A percentile compares a stretch with the other conserved stretches of the same genome.
Conservation (phyloP, 148 eudicot genomes). For the Silene conica region DNA sequence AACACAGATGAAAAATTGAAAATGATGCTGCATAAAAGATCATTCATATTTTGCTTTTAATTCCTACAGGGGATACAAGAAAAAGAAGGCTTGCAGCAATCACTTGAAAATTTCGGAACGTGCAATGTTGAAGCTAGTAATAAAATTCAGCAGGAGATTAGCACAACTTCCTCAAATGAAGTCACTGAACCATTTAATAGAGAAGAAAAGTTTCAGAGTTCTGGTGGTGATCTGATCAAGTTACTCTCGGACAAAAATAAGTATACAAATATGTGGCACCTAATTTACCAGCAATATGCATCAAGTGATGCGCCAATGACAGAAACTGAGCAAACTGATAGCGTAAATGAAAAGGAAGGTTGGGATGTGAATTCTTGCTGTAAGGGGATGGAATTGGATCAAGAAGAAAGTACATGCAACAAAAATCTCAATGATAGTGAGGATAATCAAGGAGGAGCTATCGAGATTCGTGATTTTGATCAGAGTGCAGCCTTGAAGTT, state of each 20-base stretch:
- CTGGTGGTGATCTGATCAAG: slow-evolving; percentile 22
- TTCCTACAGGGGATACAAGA: slow-evolving; percentile 18
- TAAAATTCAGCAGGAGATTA: slow-evolving; percentile 15
- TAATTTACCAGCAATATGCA: slow-evolving; percentile 62
- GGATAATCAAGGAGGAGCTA: slow-evolving; percentile 7
- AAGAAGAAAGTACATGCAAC: slow-evolving; percentile 9
- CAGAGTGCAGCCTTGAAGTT: slow-evolving; percentile 35
- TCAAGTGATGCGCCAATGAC: slow-evolving; percentile 33
- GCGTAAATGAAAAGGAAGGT: slow-evolving; percentile 20
- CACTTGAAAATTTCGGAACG: not conserved
- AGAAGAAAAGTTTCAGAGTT: slow-evolving; percentile 13
- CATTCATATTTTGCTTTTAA: not conserved
- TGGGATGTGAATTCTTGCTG: slow-evolving; percentile 22
- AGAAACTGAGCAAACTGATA: slow-evolving; percentile 15
- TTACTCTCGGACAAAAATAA: slow-evolving; percentile 42
- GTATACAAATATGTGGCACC: slow-evolving; percentile 73
- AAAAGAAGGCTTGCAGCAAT: slow-evolving; percentile 14
- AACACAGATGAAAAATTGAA: slow-evolving; percentile 11
- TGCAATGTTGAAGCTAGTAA: slow-evolving; percentile 6
- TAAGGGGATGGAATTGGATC: slow-evolving; percentile 14
- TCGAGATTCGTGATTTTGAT: slow-evolving; percentile 23
- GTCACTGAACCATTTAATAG: slow-evolving; percentile 4
- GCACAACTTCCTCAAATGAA: slow-evolving; percentile 7
- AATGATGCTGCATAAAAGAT: slow-evolving; percentile 18
- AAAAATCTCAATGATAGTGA: slow-evolving; percentile 15